These are phyloP conservation scores for Scenedesmus sp. DNA, from an alignment of 163 green algal genomes.

Conservation along the genomic window DNA sequence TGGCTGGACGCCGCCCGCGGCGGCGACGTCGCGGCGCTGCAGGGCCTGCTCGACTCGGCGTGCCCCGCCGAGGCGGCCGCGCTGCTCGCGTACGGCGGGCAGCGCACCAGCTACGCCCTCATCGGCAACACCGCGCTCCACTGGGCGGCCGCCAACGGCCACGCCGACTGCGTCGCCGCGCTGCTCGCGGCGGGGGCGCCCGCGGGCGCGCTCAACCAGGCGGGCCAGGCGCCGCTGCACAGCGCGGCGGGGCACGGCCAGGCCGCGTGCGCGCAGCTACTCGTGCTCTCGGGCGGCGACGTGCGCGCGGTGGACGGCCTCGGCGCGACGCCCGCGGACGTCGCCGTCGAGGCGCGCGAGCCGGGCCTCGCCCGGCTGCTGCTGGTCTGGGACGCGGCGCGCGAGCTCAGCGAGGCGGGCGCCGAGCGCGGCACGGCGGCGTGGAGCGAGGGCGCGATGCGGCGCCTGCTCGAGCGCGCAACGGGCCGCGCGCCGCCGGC, in stretches of 20 bases:
- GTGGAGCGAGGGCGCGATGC: not conserved
- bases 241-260: constrained; percentile 56
- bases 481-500: too few species aligned
- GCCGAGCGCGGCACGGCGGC: too few species aligned
- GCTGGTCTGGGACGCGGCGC: constrained; percentile 17
- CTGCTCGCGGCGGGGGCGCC: constrained; percentile 56
- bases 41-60: constrained; percentile 54
- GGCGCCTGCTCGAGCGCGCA: too few species aligned
- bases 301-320: constrained; percentile 51
- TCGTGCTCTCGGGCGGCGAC: constrained; percentile 54
- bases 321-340: constrained; percentile 42
- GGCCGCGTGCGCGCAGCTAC: constrained; percentile 31
- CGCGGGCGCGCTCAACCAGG: constrained; percentile 49
- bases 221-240: constrained; percentile 61
- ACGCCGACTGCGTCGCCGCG: constrained; percentile 54
- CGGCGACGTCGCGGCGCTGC: constrained; percentile 53
- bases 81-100: constrained; percentile 60
- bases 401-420: too few species aligned
- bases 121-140: constrained; percentile 69
- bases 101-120: constrained; percentile 72
- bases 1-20: constrained; percentile 69
- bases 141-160: constrained; percentile 68
- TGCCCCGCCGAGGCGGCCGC: constrained; percentile 45
- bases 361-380: constrained; percentile 33
- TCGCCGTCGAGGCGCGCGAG: not conserved